These are phyloP conservation scores for Lactarius akahatsu DNA, from an alignment of 768 basidiomycete genomes.

Conservation along the genomic window DNA sequence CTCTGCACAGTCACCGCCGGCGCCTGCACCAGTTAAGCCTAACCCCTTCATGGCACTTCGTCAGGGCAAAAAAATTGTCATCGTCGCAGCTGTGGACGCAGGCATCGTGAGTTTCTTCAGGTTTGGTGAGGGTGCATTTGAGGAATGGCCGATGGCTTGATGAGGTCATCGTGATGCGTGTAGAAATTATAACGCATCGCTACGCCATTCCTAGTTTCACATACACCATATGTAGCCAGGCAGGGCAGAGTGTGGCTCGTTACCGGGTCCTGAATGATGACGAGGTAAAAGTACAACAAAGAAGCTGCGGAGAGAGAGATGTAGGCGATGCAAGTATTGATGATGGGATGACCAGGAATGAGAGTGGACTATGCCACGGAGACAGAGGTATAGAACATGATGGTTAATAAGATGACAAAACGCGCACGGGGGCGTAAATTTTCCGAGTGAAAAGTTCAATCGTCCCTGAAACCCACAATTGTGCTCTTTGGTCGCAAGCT, in stretches of 20 bases:
- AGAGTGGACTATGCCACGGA: neutral
- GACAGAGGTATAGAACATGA: slow-evolving; percentile 1
- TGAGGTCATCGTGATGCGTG: neutral
- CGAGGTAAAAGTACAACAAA: slow-evolving; percentile 13
- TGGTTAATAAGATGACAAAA: neutral
- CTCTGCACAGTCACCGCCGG: neutral
- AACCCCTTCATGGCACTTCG: slow-evolving; percentile 84
- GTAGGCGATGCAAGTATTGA: slow-evolving; percentile 9
- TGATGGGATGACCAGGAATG: neutral
- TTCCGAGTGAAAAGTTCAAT: slow-evolving; percentile 9
- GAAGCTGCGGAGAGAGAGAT: slow-evolving; percentile 7
- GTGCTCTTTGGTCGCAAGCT: slow-evolving; percentile 28
- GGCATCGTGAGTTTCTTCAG: slow-evolving; percentile 88
- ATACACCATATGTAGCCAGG: neutral
- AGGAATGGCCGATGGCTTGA: slow-evolving; percentile 70
- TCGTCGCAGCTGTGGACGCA: slow-evolving; percentile 86
- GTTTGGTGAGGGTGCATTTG: slow-evolving; percentile 83
- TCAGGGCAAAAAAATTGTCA: slow-evolving; percentile 75
- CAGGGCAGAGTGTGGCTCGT: neutral
- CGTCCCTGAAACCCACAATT: slow-evolving; percentile 27
- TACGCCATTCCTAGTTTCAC: neutral
- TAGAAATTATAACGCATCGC: neutral
- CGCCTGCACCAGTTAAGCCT: slow-evolving; percentile 39
- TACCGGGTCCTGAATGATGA: neutral
- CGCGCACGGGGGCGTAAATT: neutral